These are phyloP conservation scores for Komagataella pastoris DNA, from an alignment of 805 yeast species.

Conservation along the genomic window DNA sequence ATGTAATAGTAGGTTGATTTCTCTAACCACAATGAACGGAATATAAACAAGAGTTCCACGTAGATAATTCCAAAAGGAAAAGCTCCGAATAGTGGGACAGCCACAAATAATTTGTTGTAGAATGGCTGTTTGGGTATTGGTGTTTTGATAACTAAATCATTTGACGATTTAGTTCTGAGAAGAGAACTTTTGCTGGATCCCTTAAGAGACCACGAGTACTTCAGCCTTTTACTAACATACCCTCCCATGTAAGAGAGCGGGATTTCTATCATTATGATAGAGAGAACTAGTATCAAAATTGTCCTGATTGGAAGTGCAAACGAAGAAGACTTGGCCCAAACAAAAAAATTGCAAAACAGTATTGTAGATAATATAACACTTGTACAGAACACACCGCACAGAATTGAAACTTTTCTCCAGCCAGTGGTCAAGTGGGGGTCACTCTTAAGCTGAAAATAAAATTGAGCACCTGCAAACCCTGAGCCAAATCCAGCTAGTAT, in stretches of 20 bases:
- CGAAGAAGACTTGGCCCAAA: slow-evolving; percentile 68
- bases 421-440: slow-evolving; percentile 19
- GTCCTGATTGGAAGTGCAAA: slow-evolving; percentile 72
- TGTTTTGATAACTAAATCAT: slow-evolving; percentile 2
- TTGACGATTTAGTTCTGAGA: not conserved
- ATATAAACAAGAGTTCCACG: slow-evolving; percentile 61
- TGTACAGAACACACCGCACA: slow-evolving; percentile 37
- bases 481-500: slow-evolving; percentile 63
- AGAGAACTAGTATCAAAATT: slow-evolving; percentile 39
- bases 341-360: slow-evolving; percentile 47
- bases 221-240: slow-evolving; percentile 16
- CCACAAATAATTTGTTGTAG: slow-evolving; percentile 16
- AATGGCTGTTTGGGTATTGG: slow-evolving; percentile 23
- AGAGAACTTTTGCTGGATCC: not conserved
- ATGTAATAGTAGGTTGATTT: slow-evolving; percentile 67
- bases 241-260: slow-evolving; percentile 76
- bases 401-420: slow-evolving; percentile 24
- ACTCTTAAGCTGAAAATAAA: slow-evolving; percentile 41
- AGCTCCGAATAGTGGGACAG: slow-evolving; percentile 44
- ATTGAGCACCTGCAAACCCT: slow-evolving; percentile 56
- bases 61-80: slow-evolving; percentile 74
- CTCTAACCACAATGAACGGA: slow-evolving; percentile 70
- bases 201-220: not conserved
- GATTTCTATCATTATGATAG: slow-evolving; percentile 54
- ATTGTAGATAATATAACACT: slow-evolving; percentile 33